phyloP scores from a whole-genome alignment of 2,329 filamentous ascomycete genomes.

The Knoxdaviesia proteae region DNA sequence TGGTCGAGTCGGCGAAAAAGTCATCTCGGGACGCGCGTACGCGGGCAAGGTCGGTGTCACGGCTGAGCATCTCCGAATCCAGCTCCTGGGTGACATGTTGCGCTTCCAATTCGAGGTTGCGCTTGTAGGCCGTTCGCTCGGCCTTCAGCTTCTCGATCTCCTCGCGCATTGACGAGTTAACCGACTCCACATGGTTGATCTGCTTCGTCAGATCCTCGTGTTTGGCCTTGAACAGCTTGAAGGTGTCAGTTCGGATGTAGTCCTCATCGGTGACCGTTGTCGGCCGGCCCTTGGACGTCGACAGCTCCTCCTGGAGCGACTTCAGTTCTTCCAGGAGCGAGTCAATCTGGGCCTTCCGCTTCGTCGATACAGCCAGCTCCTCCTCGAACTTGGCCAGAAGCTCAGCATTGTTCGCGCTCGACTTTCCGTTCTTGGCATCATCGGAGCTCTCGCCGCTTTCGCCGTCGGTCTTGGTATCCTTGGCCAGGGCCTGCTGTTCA shows the following conservation, averaged over 20 bases:
- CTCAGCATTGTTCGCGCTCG: conserved; percentile 38
- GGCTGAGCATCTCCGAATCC: conserved; percentile 59
- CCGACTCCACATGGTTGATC: conserved; percentile 77
- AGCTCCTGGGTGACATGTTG: conserved; percentile 53
- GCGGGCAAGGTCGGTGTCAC: conserved; percentile 68
- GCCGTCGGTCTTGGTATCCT: conserved; percentile 28
- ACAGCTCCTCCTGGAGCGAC: conserved; percentile 49
- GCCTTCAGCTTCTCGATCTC: conserved; percentile 70
- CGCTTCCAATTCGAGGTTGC: conserved; percentile 62
- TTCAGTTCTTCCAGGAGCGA: conserved; percentile 59
- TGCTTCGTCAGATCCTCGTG: conserved; percentile 85
- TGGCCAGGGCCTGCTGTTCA: conserved; percentile 69
- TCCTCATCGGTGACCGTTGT: conserved; percentile 75
- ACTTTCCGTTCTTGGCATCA: conserved; percentile 25
- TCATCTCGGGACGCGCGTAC: conserved; percentile 75
- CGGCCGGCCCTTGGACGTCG: conserved; percentile 44
- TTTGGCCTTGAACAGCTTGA: conserved; percentile 76
- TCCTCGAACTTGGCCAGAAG: conserved; percentile 60
- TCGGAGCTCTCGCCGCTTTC: conserved; percentile 19
- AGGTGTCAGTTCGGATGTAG: conserved; percentile 78
- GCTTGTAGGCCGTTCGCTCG: conserved; percentile 65
- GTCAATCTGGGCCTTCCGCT: conserved; percentile 77
- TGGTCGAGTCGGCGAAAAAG: conserved; percentile 57
- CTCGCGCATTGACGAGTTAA: conserved; percentile 65
- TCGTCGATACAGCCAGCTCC: conserved; percentile 51